Percentiles rank a stretch among this genome's conserved stretches.
phyloP scores from a whole-genome alignment of 495 filamentous ascomycete genomes.

The Staphylotrichum longicolle region DNA sequence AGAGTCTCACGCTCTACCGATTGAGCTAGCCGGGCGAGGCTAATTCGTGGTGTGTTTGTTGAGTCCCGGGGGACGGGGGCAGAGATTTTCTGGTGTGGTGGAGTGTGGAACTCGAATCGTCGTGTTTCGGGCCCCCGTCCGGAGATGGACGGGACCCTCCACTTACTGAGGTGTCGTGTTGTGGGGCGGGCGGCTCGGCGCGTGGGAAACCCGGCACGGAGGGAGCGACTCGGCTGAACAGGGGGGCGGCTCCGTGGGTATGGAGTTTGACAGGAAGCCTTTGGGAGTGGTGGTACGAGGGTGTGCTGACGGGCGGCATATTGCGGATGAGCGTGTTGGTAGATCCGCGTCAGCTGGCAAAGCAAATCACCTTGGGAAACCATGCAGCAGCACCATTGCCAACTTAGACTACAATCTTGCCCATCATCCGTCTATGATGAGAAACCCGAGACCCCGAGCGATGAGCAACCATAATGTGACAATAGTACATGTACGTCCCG shows the following conservation, averaged over 20 bases:
- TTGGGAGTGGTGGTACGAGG: too few relatives aligned
- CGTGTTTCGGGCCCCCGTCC: neutral
- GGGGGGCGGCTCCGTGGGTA: too few relatives aligned
- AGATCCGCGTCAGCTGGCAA: too few relatives aligned
- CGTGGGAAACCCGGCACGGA: too few relatives aligned
- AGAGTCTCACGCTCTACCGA: conserved; percentile 84
- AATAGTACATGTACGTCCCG: conserved; percentile 45
- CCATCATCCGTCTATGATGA: conserved; percentile 45
- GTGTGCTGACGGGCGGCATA: too few relatives aligned
- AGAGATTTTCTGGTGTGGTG: conserved; percentile 4
- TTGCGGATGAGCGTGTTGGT: too few relatives aligned
- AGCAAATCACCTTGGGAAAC: too few relatives aligned
- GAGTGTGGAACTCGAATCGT: neutral
- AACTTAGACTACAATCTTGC: conserved; percentile 46
- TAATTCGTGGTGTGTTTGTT: conserved; percentile 1
- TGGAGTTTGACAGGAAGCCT: too few relatives aligned
- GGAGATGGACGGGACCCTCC: too few relatives aligned
- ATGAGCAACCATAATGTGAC: conserved; percentile 47
- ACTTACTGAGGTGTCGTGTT: too few relatives aligned
- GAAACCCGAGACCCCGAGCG: conserved; percentile 34
- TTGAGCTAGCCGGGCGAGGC: conserved; percentile 63
- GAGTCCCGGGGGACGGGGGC: neutral
- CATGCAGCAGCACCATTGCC: conserved; percentile 27
- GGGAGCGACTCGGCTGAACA: too few relatives aligned
- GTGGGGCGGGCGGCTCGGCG: too few relatives aligned